Evolutionary conservation across 371 early-diverging fungal genomes (phyloP).

Genomic region (Mortierella sp.): DNA sequence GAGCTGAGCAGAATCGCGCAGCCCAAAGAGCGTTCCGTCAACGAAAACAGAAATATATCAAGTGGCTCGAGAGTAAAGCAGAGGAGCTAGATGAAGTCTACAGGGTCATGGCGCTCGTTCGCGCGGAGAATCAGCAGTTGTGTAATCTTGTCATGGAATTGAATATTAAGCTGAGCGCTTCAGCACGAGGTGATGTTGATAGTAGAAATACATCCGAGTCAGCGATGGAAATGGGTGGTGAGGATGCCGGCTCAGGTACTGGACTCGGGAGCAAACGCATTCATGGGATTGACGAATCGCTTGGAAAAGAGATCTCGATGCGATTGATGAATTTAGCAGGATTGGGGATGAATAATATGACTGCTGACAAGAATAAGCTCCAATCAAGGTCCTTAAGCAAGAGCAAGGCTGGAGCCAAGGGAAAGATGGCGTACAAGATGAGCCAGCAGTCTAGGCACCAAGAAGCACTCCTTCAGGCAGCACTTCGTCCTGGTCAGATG

Average conservation of each 20-base stretch:
- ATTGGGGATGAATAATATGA: neutral
- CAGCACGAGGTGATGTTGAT: neutral
- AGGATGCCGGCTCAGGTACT: neutral
- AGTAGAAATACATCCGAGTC: neutral
- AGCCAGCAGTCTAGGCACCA: constrained; percentile 28
- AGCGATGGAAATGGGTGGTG: neutral
- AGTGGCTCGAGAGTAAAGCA: constrained; percentile 71
- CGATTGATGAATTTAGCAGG: constrained; percentile 32
- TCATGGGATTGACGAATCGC: constrained; percentile 10
- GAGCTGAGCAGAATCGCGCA: constrained; percentile 76
- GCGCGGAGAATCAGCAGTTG: constrained; percentile 45
- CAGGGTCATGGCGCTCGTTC: constrained; percentile 41
- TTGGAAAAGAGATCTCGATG: constrained; percentile 35
- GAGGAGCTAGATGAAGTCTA: constrained; percentile 64
- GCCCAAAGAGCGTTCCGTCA: constrained; percentile 79
- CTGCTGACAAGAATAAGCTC: constrained; percentile 5
- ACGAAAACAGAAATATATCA: constrained; percentile 73
- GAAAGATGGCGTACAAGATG: constrained; percentile 23
- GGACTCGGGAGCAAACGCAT: neutral
- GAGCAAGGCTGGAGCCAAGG: constrained; percentile 11
- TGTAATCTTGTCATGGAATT: constrained; percentile 35
- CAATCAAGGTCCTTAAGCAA: constrained; percentile 6
- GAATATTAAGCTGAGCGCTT: constrained; percentile 11
- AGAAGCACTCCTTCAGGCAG: constrained; percentile 12
- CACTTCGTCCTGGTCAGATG: constrained; percentile 13